These are phyloP conservation scores for Calocybe gangraenosa DNA, from an alignment of 768 basidiomycete species.

Conservation along the genomic window DNA sequence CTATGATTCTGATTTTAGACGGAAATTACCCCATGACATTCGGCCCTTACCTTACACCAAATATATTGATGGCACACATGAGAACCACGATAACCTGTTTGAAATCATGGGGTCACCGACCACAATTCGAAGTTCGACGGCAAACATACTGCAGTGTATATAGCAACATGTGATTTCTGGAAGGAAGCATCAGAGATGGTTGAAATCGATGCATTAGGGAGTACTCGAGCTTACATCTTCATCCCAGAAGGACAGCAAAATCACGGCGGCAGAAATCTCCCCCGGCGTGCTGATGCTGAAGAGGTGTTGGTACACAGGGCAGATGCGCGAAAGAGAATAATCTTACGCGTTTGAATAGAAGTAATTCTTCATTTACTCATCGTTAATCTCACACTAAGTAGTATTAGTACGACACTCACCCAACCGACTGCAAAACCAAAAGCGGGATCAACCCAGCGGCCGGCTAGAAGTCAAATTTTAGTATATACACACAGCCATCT, in stretches of 20 bases:
- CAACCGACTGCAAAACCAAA: conserved; percentile 56
- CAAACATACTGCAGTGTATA: conserved; percentile 45
- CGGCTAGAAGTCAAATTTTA: conserved; percentile 28
- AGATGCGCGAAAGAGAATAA: background rate
- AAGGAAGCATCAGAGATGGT: too few relatives aligned
- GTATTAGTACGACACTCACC: conserved; percentile 28
- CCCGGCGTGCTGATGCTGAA: conserved; percentile 59
- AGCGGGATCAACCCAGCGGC: conserved; percentile 56
- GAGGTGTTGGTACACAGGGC: background rate
- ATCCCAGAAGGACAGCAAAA: conserved; percentile 75
- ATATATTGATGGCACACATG: conserved; percentile 59
- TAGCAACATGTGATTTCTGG: conserved; percentile 45
- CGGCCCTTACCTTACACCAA: conserved; percentile 53
- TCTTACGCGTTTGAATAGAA: conserved; percentile 39
- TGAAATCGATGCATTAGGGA: background rate
- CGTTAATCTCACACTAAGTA: background rate
- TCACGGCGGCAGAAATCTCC: conserved; percentile 70
- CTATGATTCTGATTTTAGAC: conserved; percentile 20
- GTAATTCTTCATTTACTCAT: conserved; percentile 28
- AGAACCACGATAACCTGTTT: conserved; percentile 49
- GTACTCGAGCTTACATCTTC: conserved; percentile 32
- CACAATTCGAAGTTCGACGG: too few relatives aligned
- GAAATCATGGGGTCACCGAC: too few relatives aligned
- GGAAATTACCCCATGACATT: background rate
- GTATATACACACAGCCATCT: background rate